Percentiles rank a stretch among this genome's conserved stretches.
Evolutionary conservation across 495 filamentous ascomycete genomes (phyloP).

Genomic region (Penicillium arizonense): DNA sequence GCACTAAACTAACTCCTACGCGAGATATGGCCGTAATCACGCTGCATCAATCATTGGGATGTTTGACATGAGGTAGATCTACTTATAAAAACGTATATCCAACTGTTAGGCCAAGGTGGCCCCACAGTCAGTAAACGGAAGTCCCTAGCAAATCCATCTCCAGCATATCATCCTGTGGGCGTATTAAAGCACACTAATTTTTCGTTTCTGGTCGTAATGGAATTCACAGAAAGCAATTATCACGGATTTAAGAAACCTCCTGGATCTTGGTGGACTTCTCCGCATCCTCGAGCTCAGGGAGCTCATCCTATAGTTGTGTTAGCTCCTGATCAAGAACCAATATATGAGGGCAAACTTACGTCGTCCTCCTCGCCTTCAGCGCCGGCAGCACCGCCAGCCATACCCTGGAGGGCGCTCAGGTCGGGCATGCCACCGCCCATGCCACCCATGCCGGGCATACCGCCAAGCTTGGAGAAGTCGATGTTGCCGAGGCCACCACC

Average conservation of each 20-base stretch:
- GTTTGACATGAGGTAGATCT: slow-evolving; percentile 1
- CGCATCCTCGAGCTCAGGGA: slow-evolving; percentile 58
- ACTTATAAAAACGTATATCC: background rate
- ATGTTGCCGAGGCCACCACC: slow-evolving; percentile 65
- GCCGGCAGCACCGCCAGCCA: slow-evolving; percentile 44
- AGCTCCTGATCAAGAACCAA: slow-evolving; percentile 39
- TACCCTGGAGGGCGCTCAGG: slow-evolving; percentile 47
- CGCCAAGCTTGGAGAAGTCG: slow-evolving; percentile 91
- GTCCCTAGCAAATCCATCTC: slow-evolving; percentile 20
- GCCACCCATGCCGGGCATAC: slow-evolving; percentile 43
- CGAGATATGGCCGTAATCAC: background rate
- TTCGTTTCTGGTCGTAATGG: slow-evolving; percentile 30
- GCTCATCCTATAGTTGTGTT: slow-evolving; percentile 51
- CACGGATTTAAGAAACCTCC: slow-evolving; percentile 51
- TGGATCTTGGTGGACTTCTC: slow-evolving; percentile 54
- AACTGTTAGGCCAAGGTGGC: slow-evolving; percentile 1
- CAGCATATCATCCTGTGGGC: slow-evolving; percentile 11
- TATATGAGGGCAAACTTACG: slow-evolving; percentile 29
- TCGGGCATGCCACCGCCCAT: slow-evolving; percentile 41
- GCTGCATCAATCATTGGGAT: slow-evolving; percentile 11
- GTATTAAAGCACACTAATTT: slow-evolving; percentile 19
- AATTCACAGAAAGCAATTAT: slow-evolving; percentile 18
- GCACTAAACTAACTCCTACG: too few species aligned
- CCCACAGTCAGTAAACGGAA: slow-evolving; percentile 15
- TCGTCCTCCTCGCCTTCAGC: slow-evolving; percentile 60